phyloP scores from a whole-genome alignment of 768 basidiomycete species.

The Boletus tylopilopsis region DNA sequence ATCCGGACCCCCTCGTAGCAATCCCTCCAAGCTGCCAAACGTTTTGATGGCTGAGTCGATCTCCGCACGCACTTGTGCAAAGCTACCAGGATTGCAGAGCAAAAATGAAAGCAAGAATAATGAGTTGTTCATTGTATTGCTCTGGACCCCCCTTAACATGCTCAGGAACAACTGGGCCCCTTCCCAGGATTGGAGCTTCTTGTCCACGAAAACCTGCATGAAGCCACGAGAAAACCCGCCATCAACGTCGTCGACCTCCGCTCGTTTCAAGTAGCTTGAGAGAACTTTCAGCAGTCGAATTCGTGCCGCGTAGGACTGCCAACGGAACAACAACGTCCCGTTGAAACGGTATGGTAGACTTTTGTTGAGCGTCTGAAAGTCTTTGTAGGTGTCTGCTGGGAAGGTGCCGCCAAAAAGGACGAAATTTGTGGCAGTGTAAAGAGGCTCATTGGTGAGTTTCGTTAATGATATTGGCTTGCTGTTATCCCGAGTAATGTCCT shows the following conservation, averaged over 20 bases:
- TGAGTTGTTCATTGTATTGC: slow-evolving; percentile 18
- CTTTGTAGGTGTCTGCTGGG: slow-evolving; percentile 17
- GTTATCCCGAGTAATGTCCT: background rate
- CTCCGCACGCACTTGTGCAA: slow-evolving; percentile 44
- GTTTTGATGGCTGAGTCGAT: slow-evolving; percentile 32
- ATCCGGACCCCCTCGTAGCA: slow-evolving; percentile 11
- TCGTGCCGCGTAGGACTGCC: slow-evolving; percentile 16
- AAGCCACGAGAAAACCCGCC: slow-evolving; percentile 10
- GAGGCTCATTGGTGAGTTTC: slow-evolving; percentile 14
- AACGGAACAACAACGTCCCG: slow-evolving; percentile 9
- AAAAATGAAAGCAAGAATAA: slow-evolving; percentile 27
- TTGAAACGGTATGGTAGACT: slow-evolving; percentile 19
- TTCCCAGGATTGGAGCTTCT: slow-evolving; percentile 14
- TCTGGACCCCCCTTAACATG: slow-evolving; percentile 22
- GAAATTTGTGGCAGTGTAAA: slow-evolving; percentile 18
- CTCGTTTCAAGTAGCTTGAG: slow-evolving; percentile 11
- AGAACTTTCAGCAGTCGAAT: slow-evolving; percentile 9
- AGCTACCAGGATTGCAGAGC: slow-evolving; percentile 39
- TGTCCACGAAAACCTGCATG: slow-evolving; percentile 15
- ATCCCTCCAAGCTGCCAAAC: slow-evolving; percentile 9
- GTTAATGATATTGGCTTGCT: slow-evolving; percentile 10
- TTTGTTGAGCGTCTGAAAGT: slow-evolving; percentile 16
- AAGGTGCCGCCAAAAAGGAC: slow-evolving; percentile 19
- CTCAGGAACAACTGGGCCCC: slow-evolving; percentile 17
- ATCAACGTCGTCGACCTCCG: slow-evolving; percentile 1